These are phyloP conservation scores for Dictyostelium discoideum DNA, from an alignment of 78 protist genomes.

Conservation along the genomic window DNA sequence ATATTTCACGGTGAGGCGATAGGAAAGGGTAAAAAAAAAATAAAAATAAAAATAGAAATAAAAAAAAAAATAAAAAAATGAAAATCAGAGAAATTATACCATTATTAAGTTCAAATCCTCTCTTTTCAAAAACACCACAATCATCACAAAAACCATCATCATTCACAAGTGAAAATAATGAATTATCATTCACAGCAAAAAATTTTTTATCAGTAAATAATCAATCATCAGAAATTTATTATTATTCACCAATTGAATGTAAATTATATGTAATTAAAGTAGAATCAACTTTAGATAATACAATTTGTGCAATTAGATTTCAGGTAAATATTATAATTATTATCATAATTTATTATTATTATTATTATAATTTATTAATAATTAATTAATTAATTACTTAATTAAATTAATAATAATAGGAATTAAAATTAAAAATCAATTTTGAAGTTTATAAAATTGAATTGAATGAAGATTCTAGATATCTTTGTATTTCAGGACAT, in stretches of 20 bases:
- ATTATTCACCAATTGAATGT: background rate
- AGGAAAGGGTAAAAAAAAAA: background rate
- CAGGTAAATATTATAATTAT: conserved; percentile 16
- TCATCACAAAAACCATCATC: background rate
- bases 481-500: conserved; percentile 30
- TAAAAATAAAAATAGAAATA: background rate
- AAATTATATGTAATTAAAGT: conserved; percentile 44
- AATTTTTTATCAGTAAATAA: conserved; percentile 32
- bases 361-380: background rate
- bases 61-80: conserved; percentile 3
- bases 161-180: background rate
- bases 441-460: conserved; percentile 48
- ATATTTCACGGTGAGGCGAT: background rate
- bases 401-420: too few species aligned
- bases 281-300: conserved; percentile 25
- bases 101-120: background rate
- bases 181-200: conserved; percentile 12
- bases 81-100: conserved; percentile 25
- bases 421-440: conserved; percentile 24
- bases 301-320: conserved; percentile 32
- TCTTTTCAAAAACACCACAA: conserved; percentile 28
- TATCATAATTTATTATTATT: background rate
- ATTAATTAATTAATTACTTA: background rate
- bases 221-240: conserved; percentile 56
- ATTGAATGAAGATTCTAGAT: conserved; percentile 52